Conservation (phyloP, 495 filamentous ascomycete genomes). For the Penicillium maclennaniae region DNA sequence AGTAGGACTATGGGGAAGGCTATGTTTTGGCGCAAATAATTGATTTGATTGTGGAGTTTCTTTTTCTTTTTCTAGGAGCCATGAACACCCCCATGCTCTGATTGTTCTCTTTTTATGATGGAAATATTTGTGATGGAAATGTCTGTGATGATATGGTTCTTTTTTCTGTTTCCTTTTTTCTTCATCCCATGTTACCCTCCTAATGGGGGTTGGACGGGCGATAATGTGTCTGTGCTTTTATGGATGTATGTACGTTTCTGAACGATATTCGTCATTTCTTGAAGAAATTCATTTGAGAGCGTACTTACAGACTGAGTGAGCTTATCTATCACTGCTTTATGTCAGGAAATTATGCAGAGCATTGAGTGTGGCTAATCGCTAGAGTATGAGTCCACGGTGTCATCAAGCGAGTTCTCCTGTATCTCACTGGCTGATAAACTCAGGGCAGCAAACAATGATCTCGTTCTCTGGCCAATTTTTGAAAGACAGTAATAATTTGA, state of each 20-base stretch:
- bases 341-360: too few relatives aligned
- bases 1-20: conserved; percentile 34
- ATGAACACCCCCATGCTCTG: background rate
- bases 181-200: background rate
- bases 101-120: conserved; percentile 11
- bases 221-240: background rate
- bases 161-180: background rate
- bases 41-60: conserved; percentile 7
- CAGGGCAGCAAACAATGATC: too few relatives aligned
- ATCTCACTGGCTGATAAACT: too few relatives aligned
- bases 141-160: background rate
- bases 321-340: too few relatives aligned
- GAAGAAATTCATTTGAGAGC: background rate
- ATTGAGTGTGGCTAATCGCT: too few relatives aligned
- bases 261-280: background rate
- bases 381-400: too few relatives aligned
- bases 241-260: background rate
- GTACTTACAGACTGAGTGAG: too few relatives aligned
- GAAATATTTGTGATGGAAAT: conserved; percentile 15
- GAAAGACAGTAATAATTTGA: too few relatives aligned
- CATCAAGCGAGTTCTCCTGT: too few relatives aligned
- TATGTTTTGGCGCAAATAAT: conserved; percentile 46
- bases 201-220: background rate
- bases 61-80: background rate
- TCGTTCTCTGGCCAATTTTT: too few relatives aligned